Evolutionary conservation across 1,139 yeast species (phyloP), one percentile per base, ranked within the genome.

Genomic region (Suhomyces atakaporum): DNA sequence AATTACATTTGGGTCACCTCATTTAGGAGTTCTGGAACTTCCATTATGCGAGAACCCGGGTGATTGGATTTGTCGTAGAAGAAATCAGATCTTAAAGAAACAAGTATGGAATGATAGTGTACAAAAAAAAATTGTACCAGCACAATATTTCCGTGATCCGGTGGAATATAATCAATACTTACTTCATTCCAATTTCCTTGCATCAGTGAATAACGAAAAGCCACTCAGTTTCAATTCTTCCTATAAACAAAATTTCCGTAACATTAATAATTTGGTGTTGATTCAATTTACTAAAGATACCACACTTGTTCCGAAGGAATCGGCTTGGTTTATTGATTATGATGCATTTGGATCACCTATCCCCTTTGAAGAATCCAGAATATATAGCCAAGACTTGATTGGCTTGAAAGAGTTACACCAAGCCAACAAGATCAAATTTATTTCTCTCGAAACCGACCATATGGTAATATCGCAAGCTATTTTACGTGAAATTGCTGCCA

Each of bases 1-100:
- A 33, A 65, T 85, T 11, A 82, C 95, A 0, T 84, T 83, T 61
- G 95, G 95, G 0, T 79, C 89, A 1, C 95, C 95, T 0, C 95
- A 86, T 51, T 74, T 81, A 62, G 95, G 95, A 3, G 78, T 85
- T 6, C 69, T 73, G 47, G 92, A 84, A 44, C 63, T 86, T 30
- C 90, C 90, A 0, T 56, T 69, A 5, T 85, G 95, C 55, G 58
- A 57, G 3, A 56, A 67, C 2, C 60, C 68, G 4, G 51, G 53
- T 5, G 85, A 82, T 50, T 80, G 85, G 78, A 38, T 82, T 1
- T 86, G 95, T 51, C 63, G 71, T 38, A 62, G 66, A 31, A 66
- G 81, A 38, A 84, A 84, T 52, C 66, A 56, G 19, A 35, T 80
- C 2, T 58, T 86, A 43, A 81, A 75, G 53, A 60, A 59, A 23